Evolutionary conservation across 2,329 filamentous ascomycete species (phyloP).

Genomic region (Colletotrichum sp.): DNA sequence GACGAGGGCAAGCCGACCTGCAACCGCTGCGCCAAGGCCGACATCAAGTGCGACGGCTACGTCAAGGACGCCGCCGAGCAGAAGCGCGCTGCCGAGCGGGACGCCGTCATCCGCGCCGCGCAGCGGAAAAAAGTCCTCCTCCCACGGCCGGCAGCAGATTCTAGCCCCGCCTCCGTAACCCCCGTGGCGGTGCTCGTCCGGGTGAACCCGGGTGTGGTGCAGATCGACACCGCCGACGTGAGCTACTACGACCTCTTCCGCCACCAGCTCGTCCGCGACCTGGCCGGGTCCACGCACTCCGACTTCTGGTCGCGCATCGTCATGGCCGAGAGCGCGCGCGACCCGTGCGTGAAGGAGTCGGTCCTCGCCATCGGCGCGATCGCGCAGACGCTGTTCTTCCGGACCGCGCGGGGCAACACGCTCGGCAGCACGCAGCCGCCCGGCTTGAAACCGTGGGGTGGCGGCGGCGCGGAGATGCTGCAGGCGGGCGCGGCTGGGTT

Average conservation of each 20-base stretch:
- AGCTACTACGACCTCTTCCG: conserved; percentile 26
- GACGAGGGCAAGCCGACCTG: conserved; percentile 31
- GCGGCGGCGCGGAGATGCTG: background rate
- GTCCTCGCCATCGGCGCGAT: conserved; percentile 26
- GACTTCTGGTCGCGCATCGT: conserved; percentile 27
- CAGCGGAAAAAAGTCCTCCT: background rate
- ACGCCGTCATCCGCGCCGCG: background rate
- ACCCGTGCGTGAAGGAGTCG: conserved; percentile 24
- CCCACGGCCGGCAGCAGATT: background rate
- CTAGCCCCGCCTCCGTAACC: no score
- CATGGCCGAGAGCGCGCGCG: conserved; percentile 21
- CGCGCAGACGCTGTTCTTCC: conserved; percentile 19
- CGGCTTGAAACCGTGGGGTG: background rate
- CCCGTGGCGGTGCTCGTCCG: no score
- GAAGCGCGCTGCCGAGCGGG: background rate
- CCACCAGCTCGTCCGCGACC: conserved; percentile 21
- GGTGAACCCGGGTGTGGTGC: background rate
- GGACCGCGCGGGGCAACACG: background rate
- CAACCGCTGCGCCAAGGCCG: conserved; percentile 18
- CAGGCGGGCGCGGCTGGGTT: background rate
- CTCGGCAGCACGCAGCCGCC: background rate
- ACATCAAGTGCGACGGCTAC: conserved; percentile 23
- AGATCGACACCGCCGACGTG: conserved; percentile 7
- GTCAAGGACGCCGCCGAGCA: background rate
- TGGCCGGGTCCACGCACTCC: conserved; percentile 22